Evolutionary conservation across 192 early-diverging fungal species (phyloP).

Genomic region (Umbelopsis ramanniana): DNA sequence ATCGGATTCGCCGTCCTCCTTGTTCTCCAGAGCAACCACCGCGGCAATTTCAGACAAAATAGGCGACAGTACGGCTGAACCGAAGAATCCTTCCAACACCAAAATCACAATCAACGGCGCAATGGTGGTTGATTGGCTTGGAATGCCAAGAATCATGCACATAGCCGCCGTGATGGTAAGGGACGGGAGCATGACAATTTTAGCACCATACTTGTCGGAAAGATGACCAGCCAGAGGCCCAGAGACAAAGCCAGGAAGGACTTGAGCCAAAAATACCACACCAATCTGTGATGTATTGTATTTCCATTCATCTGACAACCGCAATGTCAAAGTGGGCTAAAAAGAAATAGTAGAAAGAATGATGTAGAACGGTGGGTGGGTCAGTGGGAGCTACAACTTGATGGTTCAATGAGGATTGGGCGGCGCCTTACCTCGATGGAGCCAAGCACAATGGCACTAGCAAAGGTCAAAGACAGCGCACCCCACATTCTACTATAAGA

Average conservation of each 20-base stretch:
- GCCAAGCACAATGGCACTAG: constrained; percentile 29
- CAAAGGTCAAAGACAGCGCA: constrained; percentile 25
- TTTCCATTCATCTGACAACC: constrained; percentile 38
- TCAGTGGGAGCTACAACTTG: neutral
- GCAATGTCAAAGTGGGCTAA: constrained; percentile 45
- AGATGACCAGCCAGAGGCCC: constrained; percentile 48
- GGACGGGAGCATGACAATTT: constrained; percentile 36
- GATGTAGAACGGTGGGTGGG: too few species aligned
- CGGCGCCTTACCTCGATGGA: constrained; percentile 36
- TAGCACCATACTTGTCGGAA: constrained; percentile 49
- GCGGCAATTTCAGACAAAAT: constrained; percentile 49
- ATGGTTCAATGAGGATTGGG: too few species aligned
- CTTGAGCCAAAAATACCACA: constrained; percentile 42
- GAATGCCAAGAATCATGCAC: constrained; percentile 36
- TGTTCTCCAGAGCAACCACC: constrained; percentile 40
- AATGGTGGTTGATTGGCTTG: constrained; percentile 17
- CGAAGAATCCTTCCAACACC: constrained; percentile 38
- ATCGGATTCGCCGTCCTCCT: constrained; percentile 37
- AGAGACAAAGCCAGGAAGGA: constrained; percentile 40
- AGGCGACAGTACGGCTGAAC: constrained; percentile 43
- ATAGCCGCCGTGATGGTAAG: constrained; percentile 26
- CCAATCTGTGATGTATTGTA: constrained; percentile 44
- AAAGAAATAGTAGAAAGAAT: neutral
- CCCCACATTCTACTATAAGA: constrained; percentile 10
- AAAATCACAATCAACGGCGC: constrained; percentile 39